Conservation (phyloP, 768 basidiomycete species). For the Lactifluus rugatus region DNA sequence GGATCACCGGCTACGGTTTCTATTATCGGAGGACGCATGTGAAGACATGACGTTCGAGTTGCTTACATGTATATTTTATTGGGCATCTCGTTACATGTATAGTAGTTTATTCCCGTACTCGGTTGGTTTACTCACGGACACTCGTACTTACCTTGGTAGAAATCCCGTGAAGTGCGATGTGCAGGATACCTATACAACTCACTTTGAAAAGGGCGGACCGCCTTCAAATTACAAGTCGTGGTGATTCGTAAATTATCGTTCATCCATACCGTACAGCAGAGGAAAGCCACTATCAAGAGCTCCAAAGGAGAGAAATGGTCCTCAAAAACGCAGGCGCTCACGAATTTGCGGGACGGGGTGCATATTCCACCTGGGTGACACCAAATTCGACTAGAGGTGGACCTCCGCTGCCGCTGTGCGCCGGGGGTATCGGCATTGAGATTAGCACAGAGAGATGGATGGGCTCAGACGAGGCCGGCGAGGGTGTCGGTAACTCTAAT, state of each 20-base stretch:
- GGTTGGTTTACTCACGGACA: not conserved
- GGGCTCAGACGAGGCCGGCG: not conserved
- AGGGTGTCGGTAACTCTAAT: not conserved
- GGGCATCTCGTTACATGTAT: conserved; percentile 3
- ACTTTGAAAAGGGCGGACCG: not conserved
- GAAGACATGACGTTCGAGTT: not conserved
- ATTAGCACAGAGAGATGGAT: not conserved
- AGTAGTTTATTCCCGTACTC: not conserved
- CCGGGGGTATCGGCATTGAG: conserved; percentile 1
- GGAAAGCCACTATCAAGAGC: not conserved
- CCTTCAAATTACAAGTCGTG: not conserved
- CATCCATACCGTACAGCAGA: not conserved
- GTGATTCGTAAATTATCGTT: not conserved
- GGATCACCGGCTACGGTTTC: not conserved
- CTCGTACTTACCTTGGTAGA: not conserved
- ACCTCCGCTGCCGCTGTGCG: not conserved
- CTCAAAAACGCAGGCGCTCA: not conserved
- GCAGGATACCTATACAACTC: not conserved
- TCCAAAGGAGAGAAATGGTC: too few relatives aligned
- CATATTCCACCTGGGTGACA: not conserved
- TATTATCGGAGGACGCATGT: not conserved
- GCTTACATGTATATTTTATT: conserved; percentile 4
- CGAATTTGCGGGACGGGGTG: not conserved
- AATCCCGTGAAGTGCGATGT: not conserved
- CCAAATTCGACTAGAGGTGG: conserved; percentile 11